These are phyloP conservation scores for Verticillium alfalfae DNA, from an alignment of 2,329 filamentous ascomycete genomes.

Conservation along the genomic window DNA sequence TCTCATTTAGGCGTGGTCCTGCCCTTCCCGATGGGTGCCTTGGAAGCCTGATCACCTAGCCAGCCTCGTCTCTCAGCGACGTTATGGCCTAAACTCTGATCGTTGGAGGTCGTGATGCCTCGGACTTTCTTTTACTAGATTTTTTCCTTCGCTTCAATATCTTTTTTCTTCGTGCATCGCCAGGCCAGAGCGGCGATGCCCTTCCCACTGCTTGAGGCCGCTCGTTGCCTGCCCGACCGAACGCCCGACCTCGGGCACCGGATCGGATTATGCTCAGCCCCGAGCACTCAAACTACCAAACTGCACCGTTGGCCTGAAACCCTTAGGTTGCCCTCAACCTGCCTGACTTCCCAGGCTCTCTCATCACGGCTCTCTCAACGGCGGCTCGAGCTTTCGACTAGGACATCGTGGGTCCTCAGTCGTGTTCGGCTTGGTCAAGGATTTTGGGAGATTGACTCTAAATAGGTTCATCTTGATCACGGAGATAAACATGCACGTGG, in stretches of 20 bases:
- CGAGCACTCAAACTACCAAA: background rate
- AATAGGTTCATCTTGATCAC: background rate
- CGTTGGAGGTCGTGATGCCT: background rate
- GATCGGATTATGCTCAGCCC: background rate
- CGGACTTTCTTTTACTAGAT: background rate
- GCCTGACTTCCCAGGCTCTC: background rate
- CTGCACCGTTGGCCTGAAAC: background rate
- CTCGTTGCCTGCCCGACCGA: background rate
- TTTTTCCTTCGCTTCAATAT: background rate
- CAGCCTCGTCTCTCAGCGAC: background rate
- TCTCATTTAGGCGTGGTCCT: slow-evolving; percentile 1
- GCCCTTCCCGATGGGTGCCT: background rate
- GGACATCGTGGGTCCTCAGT: background rate
- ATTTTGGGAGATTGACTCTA: background rate
- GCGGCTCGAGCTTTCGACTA: background rate
- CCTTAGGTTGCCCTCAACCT: background rate
- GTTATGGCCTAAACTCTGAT: background rate
- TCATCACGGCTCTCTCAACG: background rate
- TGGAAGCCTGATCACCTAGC: background rate
- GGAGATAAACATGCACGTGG: background rate
- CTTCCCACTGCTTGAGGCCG: background rate
- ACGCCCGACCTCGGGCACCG: background rate
- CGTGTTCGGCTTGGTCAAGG: background rate
- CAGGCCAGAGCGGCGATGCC: background rate
- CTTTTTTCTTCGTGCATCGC: background rate